These are phyloP conservation scores for Trichoderma brevicompactum DNA, from an alignment of 2,329 filamentous ascomycete genomes.

Conservation along the genomic window DNA sequence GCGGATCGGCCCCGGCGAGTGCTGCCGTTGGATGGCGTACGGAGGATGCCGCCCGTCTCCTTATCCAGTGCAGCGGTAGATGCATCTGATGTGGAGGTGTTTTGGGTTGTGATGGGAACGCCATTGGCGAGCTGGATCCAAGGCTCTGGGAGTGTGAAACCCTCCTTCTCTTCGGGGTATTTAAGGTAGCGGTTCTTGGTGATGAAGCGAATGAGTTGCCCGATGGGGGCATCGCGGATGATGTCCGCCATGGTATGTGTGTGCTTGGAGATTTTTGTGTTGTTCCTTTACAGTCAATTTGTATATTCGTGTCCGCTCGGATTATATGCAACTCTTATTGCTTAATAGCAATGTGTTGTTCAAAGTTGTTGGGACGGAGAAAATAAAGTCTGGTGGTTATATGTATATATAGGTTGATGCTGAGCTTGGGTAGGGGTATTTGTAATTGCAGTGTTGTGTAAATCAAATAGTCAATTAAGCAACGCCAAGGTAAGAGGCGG, in stretches of 20 bases:
- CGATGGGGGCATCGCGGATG: conserved; percentile 61
- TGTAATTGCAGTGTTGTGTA: background rate
- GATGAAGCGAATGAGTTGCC: conserved; percentile 60
- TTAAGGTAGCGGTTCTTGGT: conserved; percentile 57
- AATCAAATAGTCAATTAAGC: background rate
- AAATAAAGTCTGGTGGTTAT: background rate
- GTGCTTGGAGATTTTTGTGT: background rate
- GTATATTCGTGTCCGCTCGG: background rate
- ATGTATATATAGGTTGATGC: background rate
- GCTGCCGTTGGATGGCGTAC: conserved; percentile 10
- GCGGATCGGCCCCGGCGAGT: conserved; percentile 23
- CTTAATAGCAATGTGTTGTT: background rate
- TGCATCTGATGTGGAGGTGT: conserved; percentile 34
- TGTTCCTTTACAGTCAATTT: background rate
- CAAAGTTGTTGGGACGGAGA: background rate
- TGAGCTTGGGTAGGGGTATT: background rate
- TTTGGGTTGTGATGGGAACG: conserved; percentile 28
- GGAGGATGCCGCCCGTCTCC: conserved; percentile 21
- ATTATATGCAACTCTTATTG: background rate
- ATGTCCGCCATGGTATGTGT: conserved; percentile 37
- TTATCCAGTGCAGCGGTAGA: conserved; percentile 34
- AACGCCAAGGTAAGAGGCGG: background rate
- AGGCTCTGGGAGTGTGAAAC: conserved; percentile 55
- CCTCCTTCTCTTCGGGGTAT: conserved; percentile 63
- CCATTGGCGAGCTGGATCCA: conserved; percentile 45